Conservation (phyloP, 495 filamentous ascomycete species). For the Cercophora newfieldiana region DNA sequence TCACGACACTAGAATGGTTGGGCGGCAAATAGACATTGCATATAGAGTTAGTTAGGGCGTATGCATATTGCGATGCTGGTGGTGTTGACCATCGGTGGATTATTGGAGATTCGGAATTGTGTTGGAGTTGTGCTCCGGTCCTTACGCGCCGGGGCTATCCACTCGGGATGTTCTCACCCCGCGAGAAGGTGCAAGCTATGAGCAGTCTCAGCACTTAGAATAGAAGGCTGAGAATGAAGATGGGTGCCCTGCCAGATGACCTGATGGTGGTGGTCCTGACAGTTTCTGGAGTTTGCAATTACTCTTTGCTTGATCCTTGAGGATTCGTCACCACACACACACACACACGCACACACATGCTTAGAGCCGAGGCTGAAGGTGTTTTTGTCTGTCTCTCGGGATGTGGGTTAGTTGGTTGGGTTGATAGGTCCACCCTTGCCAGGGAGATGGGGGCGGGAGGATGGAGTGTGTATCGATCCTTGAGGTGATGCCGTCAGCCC, state of each 20-base stretch:
- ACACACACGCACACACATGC: background rate
- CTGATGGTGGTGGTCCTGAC: background rate
- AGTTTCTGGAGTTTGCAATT: background rate
- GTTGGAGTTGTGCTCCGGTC: background rate
- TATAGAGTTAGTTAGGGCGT: background rate
- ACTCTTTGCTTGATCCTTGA: background rate
- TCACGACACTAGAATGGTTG: constrained; percentile 11
- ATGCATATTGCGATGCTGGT: background rate
- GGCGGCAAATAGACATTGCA: background rate
- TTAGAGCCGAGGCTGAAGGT: background rate
- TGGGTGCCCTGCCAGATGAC: background rate
- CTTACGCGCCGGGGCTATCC: too few species aligned
- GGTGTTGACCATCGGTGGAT: background rate
- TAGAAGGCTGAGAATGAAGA: background rate
- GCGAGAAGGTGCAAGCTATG: background rate
- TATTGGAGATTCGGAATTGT: background rate
- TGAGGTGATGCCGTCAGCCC: background rate
- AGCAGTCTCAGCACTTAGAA: background rate
- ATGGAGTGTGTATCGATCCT: background rate
- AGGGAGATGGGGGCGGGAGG: background rate
- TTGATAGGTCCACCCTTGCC: background rate
- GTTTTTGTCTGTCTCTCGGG: background rate
- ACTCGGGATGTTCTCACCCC: background rate
- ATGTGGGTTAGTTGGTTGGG: too few species aligned
- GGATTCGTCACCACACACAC: background rate